These are phyloP conservation scores for Flaveria floridana DNA, from an alignment of 140 eudicot genomes.

Conservation along the genomic window DNA sequence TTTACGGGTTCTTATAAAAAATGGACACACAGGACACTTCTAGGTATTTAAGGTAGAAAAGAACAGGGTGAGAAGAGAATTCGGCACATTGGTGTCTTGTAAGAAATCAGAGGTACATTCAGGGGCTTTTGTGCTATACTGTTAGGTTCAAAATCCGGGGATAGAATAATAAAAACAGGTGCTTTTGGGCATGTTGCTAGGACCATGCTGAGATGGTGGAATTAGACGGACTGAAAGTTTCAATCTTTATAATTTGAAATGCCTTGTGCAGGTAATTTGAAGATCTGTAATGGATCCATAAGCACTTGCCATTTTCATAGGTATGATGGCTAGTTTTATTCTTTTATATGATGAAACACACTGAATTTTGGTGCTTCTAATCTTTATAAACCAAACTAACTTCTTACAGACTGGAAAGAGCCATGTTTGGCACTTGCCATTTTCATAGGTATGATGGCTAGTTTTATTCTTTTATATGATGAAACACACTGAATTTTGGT, in stretches of 20 bases:
- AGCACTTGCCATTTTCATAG: conserved; percentile 28
- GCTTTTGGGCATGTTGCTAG: conserved; percentile 4
- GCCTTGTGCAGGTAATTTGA: conserved; percentile 52
- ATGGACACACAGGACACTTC: neutral
- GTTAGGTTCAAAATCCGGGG: neutral
- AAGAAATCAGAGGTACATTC: neutral
- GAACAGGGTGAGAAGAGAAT: neutral
- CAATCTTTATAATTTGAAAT: conserved; percentile 28
- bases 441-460: no score
- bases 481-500: no score
- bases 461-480: no score
- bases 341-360: no score
- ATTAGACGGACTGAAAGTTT: neutral
- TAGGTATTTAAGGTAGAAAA: conserved; percentile 1
- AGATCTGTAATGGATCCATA: conserved; percentile 48
- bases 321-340: no score
- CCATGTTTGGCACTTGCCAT: no score
- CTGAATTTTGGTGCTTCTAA: no score
- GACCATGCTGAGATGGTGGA: neutral
- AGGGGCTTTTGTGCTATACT: neutral
- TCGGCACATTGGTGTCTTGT: neutral
- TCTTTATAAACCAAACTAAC: no score
- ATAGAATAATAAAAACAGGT: neutral
- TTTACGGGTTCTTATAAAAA: neutral
- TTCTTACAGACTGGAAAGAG: no score